Evolutionary conservation across 2,329 filamentous ascomycete genomes (phyloP).

Genomic region (Spiromastix sp.): DNA sequence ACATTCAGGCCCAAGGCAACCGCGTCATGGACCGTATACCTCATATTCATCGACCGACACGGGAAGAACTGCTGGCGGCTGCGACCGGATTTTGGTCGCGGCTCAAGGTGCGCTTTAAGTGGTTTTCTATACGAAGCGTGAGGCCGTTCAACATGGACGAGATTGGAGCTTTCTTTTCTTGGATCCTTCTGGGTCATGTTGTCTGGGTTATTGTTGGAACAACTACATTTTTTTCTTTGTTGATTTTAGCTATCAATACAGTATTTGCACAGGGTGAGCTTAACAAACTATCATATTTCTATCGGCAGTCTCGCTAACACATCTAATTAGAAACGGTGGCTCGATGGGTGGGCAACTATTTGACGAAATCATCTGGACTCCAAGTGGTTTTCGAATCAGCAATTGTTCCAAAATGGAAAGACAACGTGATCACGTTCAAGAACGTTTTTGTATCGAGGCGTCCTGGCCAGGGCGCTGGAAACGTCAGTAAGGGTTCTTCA

Average conservation of each 20-base stretch:
- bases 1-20: conserved; percentile 16
- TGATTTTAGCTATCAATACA: conserved; percentile 88
- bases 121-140: conserved; percentile 89
- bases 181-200: conserved; percentile 87
- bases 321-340: conserved; percentile 66
- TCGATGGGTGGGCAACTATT: conserved; percentile 86
- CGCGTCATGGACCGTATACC: conserved; percentile 51
- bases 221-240: conserved; percentile 88
- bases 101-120: conserved; percentile 87
- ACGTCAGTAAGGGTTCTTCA: conserved; percentile 87
- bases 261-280: conserved; percentile 79
- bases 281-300: background rate
- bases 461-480: conserved; percentile 68
- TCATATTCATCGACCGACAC: conserved; percentile 73
- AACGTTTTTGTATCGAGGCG: conserved; percentile 93
- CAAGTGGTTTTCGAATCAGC: conserved; percentile 96
- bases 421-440: conserved; percentile 90
- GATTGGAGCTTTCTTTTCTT: conserved; percentile 89
- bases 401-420: conserved; percentile 90
- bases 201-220: conserved; percentile 95
- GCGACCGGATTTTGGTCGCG: conserved; percentile 90
- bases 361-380: conserved; percentile 85
- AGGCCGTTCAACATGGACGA: conserved; percentile 93
- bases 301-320: conserved; percentile 17
- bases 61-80: conserved; percentile 84